A percentile compares a stretch with the other conserved stretches of the same genome.
Conservation (phyloP, 2,329 filamentous ascomycete genomes). For the Pleurostoma richardsiae region DNA sequence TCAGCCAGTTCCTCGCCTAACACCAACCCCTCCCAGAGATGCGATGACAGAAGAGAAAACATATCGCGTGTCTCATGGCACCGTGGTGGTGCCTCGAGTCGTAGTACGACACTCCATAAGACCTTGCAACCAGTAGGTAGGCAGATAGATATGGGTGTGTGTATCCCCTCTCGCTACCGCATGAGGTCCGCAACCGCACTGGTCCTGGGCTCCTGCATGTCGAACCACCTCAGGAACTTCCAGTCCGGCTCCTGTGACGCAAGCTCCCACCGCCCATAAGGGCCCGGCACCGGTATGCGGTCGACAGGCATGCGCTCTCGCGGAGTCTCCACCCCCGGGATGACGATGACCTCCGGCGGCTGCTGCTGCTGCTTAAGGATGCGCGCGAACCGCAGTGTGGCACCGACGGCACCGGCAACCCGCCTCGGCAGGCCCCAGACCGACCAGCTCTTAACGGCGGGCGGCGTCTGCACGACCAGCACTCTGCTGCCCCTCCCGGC, state of each 20-base stretch:
- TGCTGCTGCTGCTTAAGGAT: background rate
- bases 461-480: background rate
- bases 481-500: background rate
- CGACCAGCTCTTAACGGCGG: background rate
- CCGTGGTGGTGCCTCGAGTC: no score
- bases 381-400: background rate
- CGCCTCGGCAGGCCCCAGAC: background rate
- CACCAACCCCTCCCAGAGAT: background rate
- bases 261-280: constrained; percentile 11
- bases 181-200: constrained; percentile 6
- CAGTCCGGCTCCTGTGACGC: constrained; percentile 10
- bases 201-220: constrained; percentile 10
- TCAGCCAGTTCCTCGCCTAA: no score
- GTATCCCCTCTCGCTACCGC: background rate
- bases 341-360: background rate
- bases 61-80: no score
- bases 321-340: constrained; percentile 3
- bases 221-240: constrained; percentile 10
- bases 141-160: no score
- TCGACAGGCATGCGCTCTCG: background rate
- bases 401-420: background rate
- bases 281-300: constrained; percentile 7
- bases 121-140: no score
- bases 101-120: no score
- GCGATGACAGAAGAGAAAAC: background rate